phyloP scores from a whole-genome alignment of 2,329 filamentous ascomycete genomes.

The Magnaporthiopsis rhizophila region DNA sequence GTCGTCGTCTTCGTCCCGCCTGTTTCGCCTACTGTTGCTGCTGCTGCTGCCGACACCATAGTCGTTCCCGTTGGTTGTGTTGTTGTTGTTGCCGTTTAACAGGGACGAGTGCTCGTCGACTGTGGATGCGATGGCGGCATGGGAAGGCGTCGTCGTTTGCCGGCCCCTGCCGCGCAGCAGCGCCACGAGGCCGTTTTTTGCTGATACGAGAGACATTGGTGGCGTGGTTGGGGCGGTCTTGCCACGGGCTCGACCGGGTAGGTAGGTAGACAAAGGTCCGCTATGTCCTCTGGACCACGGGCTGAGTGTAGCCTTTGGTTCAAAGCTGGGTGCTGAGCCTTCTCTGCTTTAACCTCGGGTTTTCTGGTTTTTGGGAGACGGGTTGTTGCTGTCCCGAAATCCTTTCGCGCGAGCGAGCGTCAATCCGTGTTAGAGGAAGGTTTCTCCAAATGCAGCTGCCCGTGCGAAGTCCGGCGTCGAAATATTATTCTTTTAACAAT shows the following conservation, averaged over 20 bases:
- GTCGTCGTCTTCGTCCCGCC: neutral
- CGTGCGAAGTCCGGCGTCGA: neutral
- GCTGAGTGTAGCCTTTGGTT: no score
- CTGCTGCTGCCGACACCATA: neutral
- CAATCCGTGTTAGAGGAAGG: neutral
- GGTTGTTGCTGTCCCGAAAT: neutral
- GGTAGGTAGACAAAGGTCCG: no score
- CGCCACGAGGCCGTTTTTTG: slow-evolving; percentile 5
- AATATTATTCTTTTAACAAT: neutral
- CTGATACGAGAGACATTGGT: slow-evolving; percentile 5
- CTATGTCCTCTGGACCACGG: no score
- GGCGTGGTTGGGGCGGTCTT: neutral
- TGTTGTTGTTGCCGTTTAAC: neutral
- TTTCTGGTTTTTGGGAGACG: no score
- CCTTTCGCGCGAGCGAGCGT: neutral
- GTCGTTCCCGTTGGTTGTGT: neutral
- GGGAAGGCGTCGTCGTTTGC: neutral
- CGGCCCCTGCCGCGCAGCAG: neutral
- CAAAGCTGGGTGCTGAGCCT: no score
- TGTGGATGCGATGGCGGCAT: no score
- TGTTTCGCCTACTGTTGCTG: neutral
- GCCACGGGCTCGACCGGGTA: no score
- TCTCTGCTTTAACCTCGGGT: no score
- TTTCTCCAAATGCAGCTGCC: neutral
- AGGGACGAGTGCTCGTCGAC: neutral